A percentile compares a stretch with the other conserved stretches of the same genome.
These are phyloP conservation scores for Amaranthus tricolor DNA, from an alignment of 179 eudicot genomes.

Conservation along the genomic window DNA sequence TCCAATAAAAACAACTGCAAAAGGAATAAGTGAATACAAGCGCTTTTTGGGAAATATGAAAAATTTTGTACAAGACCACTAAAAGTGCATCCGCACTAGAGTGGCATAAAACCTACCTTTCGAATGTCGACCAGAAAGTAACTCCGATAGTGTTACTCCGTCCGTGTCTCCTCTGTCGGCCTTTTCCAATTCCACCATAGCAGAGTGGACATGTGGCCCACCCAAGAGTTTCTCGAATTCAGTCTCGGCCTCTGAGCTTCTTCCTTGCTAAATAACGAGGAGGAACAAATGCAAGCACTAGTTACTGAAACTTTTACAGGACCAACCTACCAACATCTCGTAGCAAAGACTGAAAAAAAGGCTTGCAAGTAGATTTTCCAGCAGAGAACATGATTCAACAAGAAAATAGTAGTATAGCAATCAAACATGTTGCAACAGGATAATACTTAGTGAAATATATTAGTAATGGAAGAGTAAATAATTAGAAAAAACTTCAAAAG, in stretches of 20 bases:
- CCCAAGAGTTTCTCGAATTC: slow-evolving; percentile 77
- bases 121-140: slow-evolving; percentile 72
- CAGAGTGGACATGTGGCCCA: slow-evolving; percentile 56
- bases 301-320: neutral
- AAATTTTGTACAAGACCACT: slow-evolving; percentile 12
- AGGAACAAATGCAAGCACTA: neutral
- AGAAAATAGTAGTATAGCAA: neutral
- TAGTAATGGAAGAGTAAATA: too few species aligned
- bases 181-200: slow-evolving; percentile 72
- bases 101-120: slow-evolving; percentile 54
- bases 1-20: slow-evolving; percentile 98
- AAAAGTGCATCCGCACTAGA: slow-evolving; percentile 1
- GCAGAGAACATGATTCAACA: neutral
- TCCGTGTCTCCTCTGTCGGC: slow-evolving; percentile 73
- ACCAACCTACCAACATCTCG: neutral
- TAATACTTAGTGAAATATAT: too few species aligned
- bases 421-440: neutral
- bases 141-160: slow-evolving; percentile 47
- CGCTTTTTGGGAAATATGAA: slow-evolving; percentile 26
- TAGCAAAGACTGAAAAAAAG: neutral
- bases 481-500: too few species aligned
- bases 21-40: slow-evolving; percentile 55
- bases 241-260: slow-evolving; percentile 60
- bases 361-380: neutral
- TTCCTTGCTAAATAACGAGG: slow-evolving; percentile 53